These are phyloP conservation scores for Byssothecium circinans DNA, from an alignment of 2,329 filamentous ascomycete species.

Conservation along the genomic window DNA sequence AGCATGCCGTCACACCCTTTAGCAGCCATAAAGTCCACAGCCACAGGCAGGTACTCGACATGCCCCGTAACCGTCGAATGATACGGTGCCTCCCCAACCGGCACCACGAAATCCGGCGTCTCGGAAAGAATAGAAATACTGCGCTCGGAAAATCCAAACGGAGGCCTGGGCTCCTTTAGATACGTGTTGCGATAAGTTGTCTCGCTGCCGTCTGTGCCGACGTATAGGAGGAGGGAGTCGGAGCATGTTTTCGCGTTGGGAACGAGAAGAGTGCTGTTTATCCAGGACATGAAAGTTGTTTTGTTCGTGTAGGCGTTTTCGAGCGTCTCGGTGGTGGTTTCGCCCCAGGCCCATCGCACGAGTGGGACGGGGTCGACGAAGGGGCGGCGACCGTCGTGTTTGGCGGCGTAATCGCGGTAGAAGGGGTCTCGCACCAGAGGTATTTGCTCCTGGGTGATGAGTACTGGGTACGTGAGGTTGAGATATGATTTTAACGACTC, in stretches of 20 bases:
- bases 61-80: constrained; percentile 52
- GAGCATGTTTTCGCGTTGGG: constrained; percentile 51
- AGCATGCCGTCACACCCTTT: constrained; percentile 64
- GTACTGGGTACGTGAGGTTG: constrained; percentile 49
- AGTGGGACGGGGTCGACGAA: constrained; percentile 55
- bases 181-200: constrained; percentile 52
- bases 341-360: constrained; percentile 53
- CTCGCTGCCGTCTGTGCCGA: constrained; percentile 42
- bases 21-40: constrained; percentile 59
- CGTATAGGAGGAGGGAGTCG: constrained; percentile 54
- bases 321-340: constrained; percentile 41
- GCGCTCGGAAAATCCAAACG: constrained; percentile 52
- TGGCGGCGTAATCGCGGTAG: constrained; percentile 53
- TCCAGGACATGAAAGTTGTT: constrained; percentile 53
- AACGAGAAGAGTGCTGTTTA: constrained; percentile 50
- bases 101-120: constrained; percentile 51
- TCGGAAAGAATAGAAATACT: constrained; percentile 54
- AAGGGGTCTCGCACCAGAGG: constrained; percentile 53
- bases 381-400: constrained; percentile 49
- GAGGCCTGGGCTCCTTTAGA: constrained; percentile 46
- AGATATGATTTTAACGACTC: constrained; percentile 42
- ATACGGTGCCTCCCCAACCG: constrained; percentile 49
- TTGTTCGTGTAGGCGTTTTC: constrained; percentile 54
- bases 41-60: constrained; percentile 58
- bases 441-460: constrained; percentile 54